A percentile compares a stretch with the other conserved stretches of the same genome.
Evolutionary conservation across 2,329 filamentous ascomycete species (phyloP).

Genomic region (Emergomyces pasteurianus): DNA sequence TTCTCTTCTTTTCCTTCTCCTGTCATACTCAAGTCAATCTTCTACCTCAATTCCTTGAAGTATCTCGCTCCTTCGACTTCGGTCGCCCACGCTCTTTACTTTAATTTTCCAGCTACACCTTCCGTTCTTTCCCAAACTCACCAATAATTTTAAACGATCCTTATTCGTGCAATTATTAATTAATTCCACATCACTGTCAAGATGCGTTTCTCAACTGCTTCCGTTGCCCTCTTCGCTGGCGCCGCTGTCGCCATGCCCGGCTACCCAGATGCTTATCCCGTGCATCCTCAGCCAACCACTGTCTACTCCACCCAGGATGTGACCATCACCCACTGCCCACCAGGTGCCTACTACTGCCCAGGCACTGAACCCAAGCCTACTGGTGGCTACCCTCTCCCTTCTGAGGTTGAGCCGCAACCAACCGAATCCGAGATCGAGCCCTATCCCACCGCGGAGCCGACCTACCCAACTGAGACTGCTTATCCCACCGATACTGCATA

Average conservation of each 20-base stretch:
- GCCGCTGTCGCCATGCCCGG: conserved; percentile 27
- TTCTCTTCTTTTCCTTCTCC: conserved; percentile 18
- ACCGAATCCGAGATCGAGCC: background rate
- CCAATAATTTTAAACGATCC: conserved; percentile 21
- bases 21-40: conserved; percentile 12
- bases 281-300: conserved; percentile 20
- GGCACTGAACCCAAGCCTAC: conserved; percentile 11
- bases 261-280: conserved; percentile 5
- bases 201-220: conserved; percentile 33
- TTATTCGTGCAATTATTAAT: conserved; percentile 6
- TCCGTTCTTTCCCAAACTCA: conserved; percentile 15
- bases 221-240: conserved; percentile 31
- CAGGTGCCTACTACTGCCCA: conserved; percentile 50
- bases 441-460: background rate
- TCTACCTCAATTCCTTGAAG: conserved; percentile 22
- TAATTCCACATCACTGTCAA: conserved; percentile 17
- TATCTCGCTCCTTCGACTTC: conserved; percentile 29
- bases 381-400: conserved; percentile 35
- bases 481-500: background rate
- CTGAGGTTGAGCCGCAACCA: conserved; percentile 10
- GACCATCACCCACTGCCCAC: conserved; percentile 51
- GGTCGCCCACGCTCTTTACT: conserved; percentile 32
- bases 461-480: no score
- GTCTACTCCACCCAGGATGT: conserved; percentile 48
- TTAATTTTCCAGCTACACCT: conserved; percentile 21